Percentiles rank a stretch among this genome's conserved stretches.
These are phyloP conservation scores for Ichthyophthirius multifiliis DNA, from an alignment of 169 alveolate genomes.

Conservation along the genomic window DNA sequence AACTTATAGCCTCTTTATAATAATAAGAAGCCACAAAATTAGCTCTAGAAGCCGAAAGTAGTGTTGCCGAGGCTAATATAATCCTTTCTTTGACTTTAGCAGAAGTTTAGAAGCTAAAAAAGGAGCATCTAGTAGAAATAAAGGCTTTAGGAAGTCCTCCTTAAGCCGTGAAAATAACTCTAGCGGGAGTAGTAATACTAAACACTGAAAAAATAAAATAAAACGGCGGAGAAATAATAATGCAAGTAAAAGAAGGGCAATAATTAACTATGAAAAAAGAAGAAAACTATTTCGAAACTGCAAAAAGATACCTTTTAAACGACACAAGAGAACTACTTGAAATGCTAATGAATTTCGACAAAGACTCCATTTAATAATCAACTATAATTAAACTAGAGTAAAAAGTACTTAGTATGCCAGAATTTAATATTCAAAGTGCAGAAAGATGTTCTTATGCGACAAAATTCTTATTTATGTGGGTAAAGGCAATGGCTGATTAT, in stretches of 20 bases:
- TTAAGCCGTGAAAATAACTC: constrained; percentile 59
- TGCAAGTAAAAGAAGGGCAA: constrained; percentile 30
- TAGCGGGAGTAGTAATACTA: constrained; percentile 37
- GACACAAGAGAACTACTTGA: constrained; percentile 84
- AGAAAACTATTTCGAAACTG: constrained; percentile 52
- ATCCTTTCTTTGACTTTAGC: background rate
- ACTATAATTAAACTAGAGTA: constrained; percentile 28
- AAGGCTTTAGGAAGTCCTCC: constrained; percentile 81
- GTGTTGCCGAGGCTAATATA: constrained; percentile 24
- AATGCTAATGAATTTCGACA: constrained; percentile 80
- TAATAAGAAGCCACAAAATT: constrained; percentile 60
- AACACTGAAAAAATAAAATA: constrained; percentile 15
- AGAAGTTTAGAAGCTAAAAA: constrained; percentile 23
- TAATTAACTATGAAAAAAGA: constrained; percentile 35
- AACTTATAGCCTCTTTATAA: constrained; percentile 66
- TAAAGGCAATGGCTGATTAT: constrained; percentile 87
- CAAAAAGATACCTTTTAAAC: constrained; percentile 61
- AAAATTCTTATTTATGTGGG: constrained; percentile 67
- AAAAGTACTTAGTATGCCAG: constrained; percentile 45
- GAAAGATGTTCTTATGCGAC: constrained; percentile 36
- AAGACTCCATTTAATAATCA: constrained; percentile 61
- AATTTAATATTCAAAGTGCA: constrained; percentile 42
- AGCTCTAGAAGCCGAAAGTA: constrained; percentile 30
- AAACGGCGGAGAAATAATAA: constrained; percentile 35
- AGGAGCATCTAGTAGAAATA: constrained; percentile 45